Evolutionary conservation across 306 rosid genomes (phyloP).

Genomic region (Alnus glutinosa): DNA sequence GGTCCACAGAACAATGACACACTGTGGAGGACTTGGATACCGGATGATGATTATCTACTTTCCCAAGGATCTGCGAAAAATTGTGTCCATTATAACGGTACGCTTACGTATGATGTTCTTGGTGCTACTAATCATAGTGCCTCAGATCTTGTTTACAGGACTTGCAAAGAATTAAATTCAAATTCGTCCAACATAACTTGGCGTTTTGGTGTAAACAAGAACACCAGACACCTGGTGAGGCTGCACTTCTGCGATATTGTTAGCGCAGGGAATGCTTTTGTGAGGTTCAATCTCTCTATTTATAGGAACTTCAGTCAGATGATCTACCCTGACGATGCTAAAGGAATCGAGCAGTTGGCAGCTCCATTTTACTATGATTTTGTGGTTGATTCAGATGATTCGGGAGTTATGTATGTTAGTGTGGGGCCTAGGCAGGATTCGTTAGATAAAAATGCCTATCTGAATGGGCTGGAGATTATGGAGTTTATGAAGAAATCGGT

Average conservation of each 20-base stretch:
- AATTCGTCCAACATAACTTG: conserved; percentile 24
- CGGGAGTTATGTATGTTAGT: conserved; percentile 14
- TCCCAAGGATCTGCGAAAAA: not conserved
- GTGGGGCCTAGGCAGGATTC: not conserved
- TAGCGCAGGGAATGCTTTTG: rapidly evolving
- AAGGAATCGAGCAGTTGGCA: rapidly evolving
- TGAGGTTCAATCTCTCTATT: not conserved
- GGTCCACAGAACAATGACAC: conserved; percentile 10
- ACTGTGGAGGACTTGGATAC: conserved; percentile 35
- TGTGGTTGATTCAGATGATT: conserved; percentile 36
- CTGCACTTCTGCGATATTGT: conserved; percentile 43
- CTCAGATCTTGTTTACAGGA: conserved; percentile 30
- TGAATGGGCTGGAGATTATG: conserved; percentile 54
- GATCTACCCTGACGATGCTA: rapidly evolving
- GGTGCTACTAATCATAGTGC: conserved; percentile 8
- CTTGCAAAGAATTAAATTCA: conserved; percentile 4
- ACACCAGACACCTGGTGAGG: conserved; percentile 31
- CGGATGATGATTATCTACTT: conserved; percentile 32
- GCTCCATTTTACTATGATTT: conserved; percentile 36
- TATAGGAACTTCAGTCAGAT: not conserved
- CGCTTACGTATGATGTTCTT: rapidly evolving
- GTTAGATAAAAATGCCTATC: not conserved
- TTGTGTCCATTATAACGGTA: not conserved
- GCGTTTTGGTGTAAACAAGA: conserved; percentile 35
- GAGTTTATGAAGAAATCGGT: conserved; percentile 3